Evolutionary conservation across 225 moss, liverwort and hornwort species (phyloP).

Genomic region (Marchantia paleacea): DNA sequence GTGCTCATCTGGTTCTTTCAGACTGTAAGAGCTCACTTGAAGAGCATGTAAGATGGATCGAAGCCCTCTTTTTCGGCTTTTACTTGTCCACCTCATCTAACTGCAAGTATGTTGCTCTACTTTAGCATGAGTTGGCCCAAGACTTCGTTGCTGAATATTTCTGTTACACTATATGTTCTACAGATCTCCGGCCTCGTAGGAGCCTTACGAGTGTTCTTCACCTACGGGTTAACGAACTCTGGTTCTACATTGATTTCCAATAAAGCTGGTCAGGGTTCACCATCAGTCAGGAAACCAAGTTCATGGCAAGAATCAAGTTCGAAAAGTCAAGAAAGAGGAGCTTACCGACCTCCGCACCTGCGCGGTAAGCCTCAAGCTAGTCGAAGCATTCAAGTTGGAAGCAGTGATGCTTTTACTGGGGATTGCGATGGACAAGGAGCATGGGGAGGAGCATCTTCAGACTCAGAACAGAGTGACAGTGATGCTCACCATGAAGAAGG

Average conservation of each 20-base stretch:
- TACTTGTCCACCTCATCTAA: background rate
- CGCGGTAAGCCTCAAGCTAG: slow-evolving; percentile 66
- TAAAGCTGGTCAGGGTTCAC: slow-evolving; percentile 35
- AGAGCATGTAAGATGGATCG: slow-evolving; percentile 59
- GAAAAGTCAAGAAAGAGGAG: slow-evolving; percentile 53
- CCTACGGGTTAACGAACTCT: slow-evolving; percentile 59
- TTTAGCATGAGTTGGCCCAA: too few relatives aligned
- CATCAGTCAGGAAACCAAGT: slow-evolving; percentile 27
- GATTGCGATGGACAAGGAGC: slow-evolving; percentile 43
- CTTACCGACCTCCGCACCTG: slow-evolving; percentile 86
- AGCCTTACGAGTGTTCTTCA: slow-evolving; percentile 71
- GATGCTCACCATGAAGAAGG: slow-evolving; percentile 48
- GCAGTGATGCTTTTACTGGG: slow-evolving; percentile 49
- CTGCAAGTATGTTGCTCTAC: background rate
- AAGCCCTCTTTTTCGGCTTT: background rate
- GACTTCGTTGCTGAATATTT: background rate
- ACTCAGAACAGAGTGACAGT: slow-evolving; percentile 50
- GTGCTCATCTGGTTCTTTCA: slow-evolving; percentile 74
- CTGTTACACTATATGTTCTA: slow-evolving; percentile 4
- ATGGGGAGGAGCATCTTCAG: slow-evolving; percentile 40
- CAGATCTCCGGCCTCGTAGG: slow-evolving; percentile 75
- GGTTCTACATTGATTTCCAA: slow-evolving; percentile 13
- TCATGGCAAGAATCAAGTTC: slow-evolving; percentile 42
- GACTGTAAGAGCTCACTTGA: slow-evolving; percentile 70
- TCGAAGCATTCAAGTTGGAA: slow-evolving; percentile 48